These are phyloP conservation scores for Borealophlyctis nickersoniae DNA, from an alignment of 192 early-diverging fungal species.

Conservation along the genomic window DNA sequence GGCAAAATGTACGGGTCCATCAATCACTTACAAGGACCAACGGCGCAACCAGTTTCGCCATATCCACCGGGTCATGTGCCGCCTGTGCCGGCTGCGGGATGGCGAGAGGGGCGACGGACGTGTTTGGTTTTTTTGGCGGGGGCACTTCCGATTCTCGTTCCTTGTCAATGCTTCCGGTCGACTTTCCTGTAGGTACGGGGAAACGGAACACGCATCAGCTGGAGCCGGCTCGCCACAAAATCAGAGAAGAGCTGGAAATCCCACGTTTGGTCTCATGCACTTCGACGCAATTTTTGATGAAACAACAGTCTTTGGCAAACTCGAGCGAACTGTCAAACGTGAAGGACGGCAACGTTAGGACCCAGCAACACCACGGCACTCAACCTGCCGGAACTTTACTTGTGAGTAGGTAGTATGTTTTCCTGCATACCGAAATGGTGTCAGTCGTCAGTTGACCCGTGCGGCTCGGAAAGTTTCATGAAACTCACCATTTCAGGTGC, in stretches of 20 bases:
- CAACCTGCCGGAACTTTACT: too few species aligned
- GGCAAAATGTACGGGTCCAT: too few species aligned
- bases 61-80: too few species aligned
- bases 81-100: background rate
- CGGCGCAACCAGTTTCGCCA: too few species aligned
- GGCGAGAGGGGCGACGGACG: background rate
- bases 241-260: background rate
- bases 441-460: too few species aligned
- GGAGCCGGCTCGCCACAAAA: background rate
- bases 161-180: background rate
- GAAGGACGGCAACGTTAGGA: background rate
- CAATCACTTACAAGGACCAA: too few species aligned
- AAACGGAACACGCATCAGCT: background rate
- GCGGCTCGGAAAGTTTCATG: too few species aligned
- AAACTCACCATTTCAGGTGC: conserved; percentile 14
- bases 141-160: background rate
- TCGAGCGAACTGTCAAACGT: conserved; percentile 8
- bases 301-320: conserved; percentile 27
- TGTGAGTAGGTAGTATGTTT: conserved; percentile 22
- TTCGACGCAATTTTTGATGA: conserved; percentile 23
- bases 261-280: conserved; percentile 11
- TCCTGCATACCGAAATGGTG: background rate
- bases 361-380: background rate
- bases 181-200: background rate
- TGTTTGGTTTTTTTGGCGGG: background rate